Base-by-base conservation (phyloP, 1,284 basidiomycete species). In the Cystobasidium sp. region DNA sequence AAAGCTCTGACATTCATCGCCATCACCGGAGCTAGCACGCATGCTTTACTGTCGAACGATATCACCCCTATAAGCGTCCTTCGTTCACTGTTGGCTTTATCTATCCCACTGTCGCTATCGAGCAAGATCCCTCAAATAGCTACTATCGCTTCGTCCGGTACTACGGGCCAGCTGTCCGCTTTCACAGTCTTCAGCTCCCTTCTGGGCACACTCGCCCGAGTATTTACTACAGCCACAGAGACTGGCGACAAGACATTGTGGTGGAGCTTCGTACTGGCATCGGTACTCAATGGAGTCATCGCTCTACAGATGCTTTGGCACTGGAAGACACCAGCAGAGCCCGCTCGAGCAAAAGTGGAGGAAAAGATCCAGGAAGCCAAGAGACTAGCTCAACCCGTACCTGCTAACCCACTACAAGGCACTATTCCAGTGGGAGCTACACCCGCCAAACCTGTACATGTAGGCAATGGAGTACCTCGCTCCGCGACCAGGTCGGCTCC, bases 151-250 rank as follows among this genome's bases (percentile, higher is more conserved):
- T 86, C 86, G 62, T 85, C 88, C 18, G 83, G 85, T 55, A 91
- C 90, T 6, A 97, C 94, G 0, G 94, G 94, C 3, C 92, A 96
- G 80, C 89, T 97, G 52, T 94, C 92, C 10, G 88, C 92, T 0
- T 91, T 97, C 80, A 92, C 93, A 18, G 91, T 97, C 39, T 84
- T 91, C 80, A 87, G 91, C 20, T 91, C 92, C 78, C 85, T 96
- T 59, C 86, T 86, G 0, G 94, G 94, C 20, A 95, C 93, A 82
- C 84, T 93, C 53, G 94, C 93, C 0, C 86, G 94, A 53, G 83
- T 97, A 18, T 97, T 94, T 84, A 97, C 94, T 0, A 95, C 92
- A 6, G 86, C 88, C 7, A 90, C 89, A 52, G 94, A 97, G 82
- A 89, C 95, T 74, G 88, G 89, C 69, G 94, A 97, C 82, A 78